These are phyloP conservation scores for Eucalyptus coolabah DNA, from an alignment of 345 rosid species.

Conservation along the genomic window DNA sequence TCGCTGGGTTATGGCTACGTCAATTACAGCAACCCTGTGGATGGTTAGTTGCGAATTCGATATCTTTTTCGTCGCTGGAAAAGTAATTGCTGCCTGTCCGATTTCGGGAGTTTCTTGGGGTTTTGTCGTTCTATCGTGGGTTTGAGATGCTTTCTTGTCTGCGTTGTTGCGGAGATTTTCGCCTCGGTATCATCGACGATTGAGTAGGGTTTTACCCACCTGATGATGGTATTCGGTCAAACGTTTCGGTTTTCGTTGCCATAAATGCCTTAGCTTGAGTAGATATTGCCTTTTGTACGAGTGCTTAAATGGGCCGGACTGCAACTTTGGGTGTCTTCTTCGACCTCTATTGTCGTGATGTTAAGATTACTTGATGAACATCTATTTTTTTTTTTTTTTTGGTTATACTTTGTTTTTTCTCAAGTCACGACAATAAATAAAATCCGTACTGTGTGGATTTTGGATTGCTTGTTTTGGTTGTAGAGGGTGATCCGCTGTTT, in stretches of 20 bases:
- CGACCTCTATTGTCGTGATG: background rate
- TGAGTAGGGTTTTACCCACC: background rate
- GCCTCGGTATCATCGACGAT: background rate
- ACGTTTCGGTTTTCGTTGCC: background rate
- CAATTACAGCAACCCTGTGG: conserved; percentile 57
- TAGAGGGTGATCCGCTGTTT: background rate
- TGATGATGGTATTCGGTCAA: background rate
- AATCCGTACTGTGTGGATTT: background rate
- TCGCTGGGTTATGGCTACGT: conserved; percentile 94
- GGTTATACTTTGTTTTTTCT: background rate
- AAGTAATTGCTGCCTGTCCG: background rate
- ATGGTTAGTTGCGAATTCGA: conserved; percentile 31
- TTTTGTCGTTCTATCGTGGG: background rate
- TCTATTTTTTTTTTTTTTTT: background rate
- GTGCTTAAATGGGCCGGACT: background rate
- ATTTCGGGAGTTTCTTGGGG: background rate
- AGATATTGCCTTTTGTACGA: background rate
- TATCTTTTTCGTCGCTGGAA: background rate
- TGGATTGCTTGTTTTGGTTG: background rate
- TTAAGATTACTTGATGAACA: background rate
- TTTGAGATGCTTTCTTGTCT: background rate
- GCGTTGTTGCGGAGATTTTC: background rate
- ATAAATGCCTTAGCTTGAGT: background rate
- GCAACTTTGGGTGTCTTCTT: background rate
- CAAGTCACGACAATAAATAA: background rate